Conservation (phyloP, 768 basidiomycete species). For the Arthromyces matolae region DNA sequence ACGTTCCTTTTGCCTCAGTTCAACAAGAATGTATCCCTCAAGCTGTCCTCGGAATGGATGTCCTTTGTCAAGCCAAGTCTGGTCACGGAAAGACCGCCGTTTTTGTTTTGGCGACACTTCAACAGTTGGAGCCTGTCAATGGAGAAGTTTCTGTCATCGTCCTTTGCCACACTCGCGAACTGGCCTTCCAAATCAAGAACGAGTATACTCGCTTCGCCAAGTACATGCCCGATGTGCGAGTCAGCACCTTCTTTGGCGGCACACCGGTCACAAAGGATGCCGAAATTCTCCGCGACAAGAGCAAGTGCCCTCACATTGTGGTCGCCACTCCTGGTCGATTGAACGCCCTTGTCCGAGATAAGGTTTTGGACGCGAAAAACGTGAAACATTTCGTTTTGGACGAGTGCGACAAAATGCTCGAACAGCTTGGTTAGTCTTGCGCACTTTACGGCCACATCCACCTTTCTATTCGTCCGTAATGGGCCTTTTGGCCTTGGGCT, state of each 20-base stretch:
- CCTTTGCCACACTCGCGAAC: constrained; percentile 97
- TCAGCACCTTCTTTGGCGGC: constrained; percentile 97
- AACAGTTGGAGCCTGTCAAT: constrained; percentile 96
- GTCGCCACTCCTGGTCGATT: constrained; percentile 97
- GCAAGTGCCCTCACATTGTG: constrained; percentile 96
- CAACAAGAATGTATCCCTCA: constrained; percentile 99
- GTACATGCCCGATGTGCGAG: constrained; percentile 99
- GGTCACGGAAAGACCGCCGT: constrained; percentile 99
- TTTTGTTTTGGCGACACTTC: constrained; percentile 95
- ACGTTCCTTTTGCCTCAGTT: constrained; percentile 45
- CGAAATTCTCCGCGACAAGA: constrained; percentile 92
- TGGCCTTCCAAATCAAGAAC: constrained; percentile 99
- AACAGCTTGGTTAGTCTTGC: constrained; percentile 99
- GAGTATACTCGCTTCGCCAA: constrained; percentile 99
- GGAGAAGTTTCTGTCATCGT: constrained; percentile 98
- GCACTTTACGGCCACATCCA: constrained; percentile 60
- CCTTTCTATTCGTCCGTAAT: constrained; percentile 49
- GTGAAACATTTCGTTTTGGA: constrained; percentile 99
- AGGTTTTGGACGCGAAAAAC: constrained; percentile 89
- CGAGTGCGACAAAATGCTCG: constrained; percentile 99
- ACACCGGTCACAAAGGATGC: constrained; percentile 92
- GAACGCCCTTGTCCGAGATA: constrained; percentile 94
- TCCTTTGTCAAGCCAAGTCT: constrained; percentile 98
- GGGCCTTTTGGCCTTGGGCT: constrained; percentile 33
- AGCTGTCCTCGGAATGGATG: constrained; percentile 98